phyloP scores from a whole-genome alignment of 805 yeast species.

The Blastobotrys muscicola region DNA sequence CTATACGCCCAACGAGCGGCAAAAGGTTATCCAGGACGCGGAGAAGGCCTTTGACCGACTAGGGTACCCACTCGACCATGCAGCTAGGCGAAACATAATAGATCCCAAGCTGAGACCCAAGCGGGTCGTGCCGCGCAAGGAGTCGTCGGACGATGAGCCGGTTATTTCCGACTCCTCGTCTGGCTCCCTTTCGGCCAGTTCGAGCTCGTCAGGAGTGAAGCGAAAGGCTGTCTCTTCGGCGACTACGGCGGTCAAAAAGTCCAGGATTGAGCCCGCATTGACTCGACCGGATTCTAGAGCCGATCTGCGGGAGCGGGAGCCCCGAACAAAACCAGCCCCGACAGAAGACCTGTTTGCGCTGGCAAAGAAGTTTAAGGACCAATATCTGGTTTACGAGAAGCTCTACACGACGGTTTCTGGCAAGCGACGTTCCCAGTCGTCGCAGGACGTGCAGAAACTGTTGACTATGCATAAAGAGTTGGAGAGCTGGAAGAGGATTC shows the following conservation, averaged over 20 bases:
- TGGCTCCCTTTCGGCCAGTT: conserved; percentile 1
- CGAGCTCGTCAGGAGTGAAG: conserved; percentile 6
- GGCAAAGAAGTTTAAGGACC: conserved; percentile 38
- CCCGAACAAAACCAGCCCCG: neutral
- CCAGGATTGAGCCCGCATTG: conserved; percentile 3
- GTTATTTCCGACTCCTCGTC: conserved; percentile 1
- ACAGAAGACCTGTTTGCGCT: conserved; percentile 33
- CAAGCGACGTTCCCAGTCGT: conserved; percentile 18
- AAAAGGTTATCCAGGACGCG: conserved; percentile 22
- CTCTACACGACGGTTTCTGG: conserved; percentile 31
- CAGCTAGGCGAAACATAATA: conserved; percentile 20
- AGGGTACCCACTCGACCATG: conserved; percentile 19
- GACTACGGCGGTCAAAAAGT: conserved; percentile 1
- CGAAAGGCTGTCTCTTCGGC: conserved; percentile 7
- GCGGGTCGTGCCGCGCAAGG: no score
- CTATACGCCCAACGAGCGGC: conserved; percentile 27
- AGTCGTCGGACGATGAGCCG: no score
- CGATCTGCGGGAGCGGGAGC: neutral
- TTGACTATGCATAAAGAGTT: conserved; percentile 43
- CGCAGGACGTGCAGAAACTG: conserved; percentile 31
- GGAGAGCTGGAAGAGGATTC: conserved; percentile 45
- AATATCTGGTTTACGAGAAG: conserved; percentile 40
- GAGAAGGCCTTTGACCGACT: conserved; percentile 24
- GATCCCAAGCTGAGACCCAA: conserved; percentile 18
- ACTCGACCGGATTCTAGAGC: neutral